phyloP scores from a whole-genome alignment of 1,284 basidiomycete species.

The Trichosporon ovoides region DNA sequence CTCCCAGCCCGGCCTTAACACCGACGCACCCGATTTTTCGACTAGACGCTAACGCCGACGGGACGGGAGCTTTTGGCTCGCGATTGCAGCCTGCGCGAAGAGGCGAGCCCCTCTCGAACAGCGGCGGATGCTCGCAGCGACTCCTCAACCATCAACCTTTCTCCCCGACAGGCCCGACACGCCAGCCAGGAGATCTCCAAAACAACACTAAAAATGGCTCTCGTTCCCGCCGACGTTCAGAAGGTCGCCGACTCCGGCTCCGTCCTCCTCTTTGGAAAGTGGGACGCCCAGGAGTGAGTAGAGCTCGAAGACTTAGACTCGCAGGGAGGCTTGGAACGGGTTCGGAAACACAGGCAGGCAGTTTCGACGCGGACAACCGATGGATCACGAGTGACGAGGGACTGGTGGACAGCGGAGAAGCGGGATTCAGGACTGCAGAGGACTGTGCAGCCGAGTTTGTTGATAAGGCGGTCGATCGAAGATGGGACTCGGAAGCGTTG shows the following conservation, averaged over 20 bases:
- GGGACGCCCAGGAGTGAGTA: constrained; percentile 91
- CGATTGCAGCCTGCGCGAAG: background rate
- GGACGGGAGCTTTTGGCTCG: too few species aligned
- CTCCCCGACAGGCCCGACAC: constrained; percentile 5
- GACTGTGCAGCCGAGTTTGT: too few species aligned
- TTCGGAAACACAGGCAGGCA: background rate
- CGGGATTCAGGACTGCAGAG: too few species aligned
- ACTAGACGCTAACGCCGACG: too few species aligned
- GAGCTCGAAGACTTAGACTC: constrained; percentile 8
- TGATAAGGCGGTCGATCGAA: too few species aligned
- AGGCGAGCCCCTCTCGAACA: constrained; percentile 3
- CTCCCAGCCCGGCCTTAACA: too few species aligned
- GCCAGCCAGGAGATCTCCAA: constrained; percentile 9
- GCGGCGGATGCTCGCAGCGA: background rate
- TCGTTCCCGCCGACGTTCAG: constrained; percentile 71
- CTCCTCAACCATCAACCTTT: constrained; percentile 6
- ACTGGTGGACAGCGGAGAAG: background rate
- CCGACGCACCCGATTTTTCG: too few species aligned
- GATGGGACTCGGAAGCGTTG: background rate
- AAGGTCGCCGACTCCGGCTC: constrained; percentile 65
- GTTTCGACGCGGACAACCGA: background rate
- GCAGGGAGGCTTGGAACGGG: background rate
- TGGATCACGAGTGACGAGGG: background rate
- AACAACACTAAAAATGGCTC: constrained; percentile 16
- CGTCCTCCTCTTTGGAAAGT: constrained; percentile 93